Evolutionary conservation across 371 early-diverging fungal species (phyloP).

Genomic region (Actinomucor elegans): DNA sequence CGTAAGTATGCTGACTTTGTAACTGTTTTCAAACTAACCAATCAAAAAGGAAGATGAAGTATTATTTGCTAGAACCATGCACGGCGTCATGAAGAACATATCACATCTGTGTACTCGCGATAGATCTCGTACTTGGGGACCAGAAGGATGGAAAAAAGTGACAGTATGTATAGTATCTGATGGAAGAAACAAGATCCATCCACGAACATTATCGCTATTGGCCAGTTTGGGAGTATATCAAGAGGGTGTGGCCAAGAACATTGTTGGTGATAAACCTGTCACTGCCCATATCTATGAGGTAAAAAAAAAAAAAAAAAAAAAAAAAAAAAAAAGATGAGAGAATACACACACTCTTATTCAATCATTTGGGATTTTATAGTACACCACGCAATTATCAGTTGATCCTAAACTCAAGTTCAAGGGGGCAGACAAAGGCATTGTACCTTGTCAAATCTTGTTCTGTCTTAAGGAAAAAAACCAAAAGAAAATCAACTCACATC

Average conservation of each 20-base stretch:
- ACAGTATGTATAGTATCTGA: conserved; percentile 89
- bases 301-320: conserved; percentile 9
- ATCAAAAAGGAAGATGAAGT: conserved; percentile 84
- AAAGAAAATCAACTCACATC: conserved; percentile 95
- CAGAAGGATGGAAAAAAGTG: conserved; percentile 91
- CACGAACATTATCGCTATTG: conserved; percentile 70
- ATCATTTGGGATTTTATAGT: conserved; percentile 42
- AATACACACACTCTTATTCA: conserved; percentile 17
- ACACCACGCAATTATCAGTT: conserved; percentile 86
- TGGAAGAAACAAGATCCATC: conserved; percentile 69
- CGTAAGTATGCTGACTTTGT: conserved; percentile 31
- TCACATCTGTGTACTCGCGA: conserved; percentile 81
- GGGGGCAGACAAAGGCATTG: conserved; percentile 72
- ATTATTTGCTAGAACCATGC: conserved; percentile 89
- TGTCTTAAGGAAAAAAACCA: conserved; percentile 91
- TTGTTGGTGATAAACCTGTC: conserved; percentile 59
- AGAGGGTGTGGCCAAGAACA: conserved; percentile 77
- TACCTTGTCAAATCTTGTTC: conserved; percentile 91
- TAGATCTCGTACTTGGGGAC: conserved; percentile 82
- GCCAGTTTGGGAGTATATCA: conserved; percentile 92
- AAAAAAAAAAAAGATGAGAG: neutral
- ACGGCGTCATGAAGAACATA: conserved; percentile 90
- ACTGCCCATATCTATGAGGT: conserved; percentile 85
- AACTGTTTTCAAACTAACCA: neutral
- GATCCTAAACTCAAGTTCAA: conserved; percentile 75